Percentiles rank a stretch among this genome's conserved stretches.
phyloP scores from a whole-genome alignment of 1,284 basidiomycete genomes.

The Cutaneotrichosporon dermatis region DNA sequence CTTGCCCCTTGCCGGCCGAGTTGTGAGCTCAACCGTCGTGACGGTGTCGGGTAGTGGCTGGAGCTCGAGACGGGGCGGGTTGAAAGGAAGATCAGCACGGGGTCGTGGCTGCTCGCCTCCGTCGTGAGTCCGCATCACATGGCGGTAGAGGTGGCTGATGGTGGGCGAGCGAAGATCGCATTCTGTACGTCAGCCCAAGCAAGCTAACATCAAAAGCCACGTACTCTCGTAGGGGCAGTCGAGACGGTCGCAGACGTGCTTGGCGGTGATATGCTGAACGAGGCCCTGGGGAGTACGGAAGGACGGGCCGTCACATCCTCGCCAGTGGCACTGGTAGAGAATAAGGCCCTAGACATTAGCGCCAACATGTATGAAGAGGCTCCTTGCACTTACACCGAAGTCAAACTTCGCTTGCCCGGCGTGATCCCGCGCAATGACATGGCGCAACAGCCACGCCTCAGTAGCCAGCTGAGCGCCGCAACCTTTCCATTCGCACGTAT shows the following conservation, averaged over 20 bases:
- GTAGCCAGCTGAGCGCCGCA: constrained; percentile 32
- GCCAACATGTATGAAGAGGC: too few species aligned
- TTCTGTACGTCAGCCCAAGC: not conserved
- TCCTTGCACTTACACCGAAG: constrained; percentile 16
- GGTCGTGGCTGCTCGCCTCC: constrained; percentile 17
- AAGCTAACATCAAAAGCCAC: not conserved
- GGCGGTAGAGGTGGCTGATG: constrained; percentile 28
- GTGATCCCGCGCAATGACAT: constrained; percentile 25
- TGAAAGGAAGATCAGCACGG: constrained; percentile 20
- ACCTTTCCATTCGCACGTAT: constrained; percentile 36
- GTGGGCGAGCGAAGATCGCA: constrained; percentile 28
- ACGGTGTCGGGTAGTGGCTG: constrained; percentile 15
- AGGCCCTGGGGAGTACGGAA: constrained; percentile 24
- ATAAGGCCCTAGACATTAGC: not conserved
- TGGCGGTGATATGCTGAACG: constrained; percentile 30
- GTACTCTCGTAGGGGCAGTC: constrained; percentile 27
- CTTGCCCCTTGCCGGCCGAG: constrained; percentile 16
- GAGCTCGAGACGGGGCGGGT: not conserved
- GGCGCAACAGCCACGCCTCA: constrained; percentile 27
- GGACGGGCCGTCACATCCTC: constrained; percentile 30
- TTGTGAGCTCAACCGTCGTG: constrained; percentile 30
- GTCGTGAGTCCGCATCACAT: constrained; percentile 29
- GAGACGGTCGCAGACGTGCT: constrained; percentile 28
- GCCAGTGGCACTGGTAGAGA: constrained; percentile 31
- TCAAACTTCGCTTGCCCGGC: constrained; percentile 22